Conservation (phyloP, 164 flowering plant genomes). For the Cinnamomum micranthum region DNA sequence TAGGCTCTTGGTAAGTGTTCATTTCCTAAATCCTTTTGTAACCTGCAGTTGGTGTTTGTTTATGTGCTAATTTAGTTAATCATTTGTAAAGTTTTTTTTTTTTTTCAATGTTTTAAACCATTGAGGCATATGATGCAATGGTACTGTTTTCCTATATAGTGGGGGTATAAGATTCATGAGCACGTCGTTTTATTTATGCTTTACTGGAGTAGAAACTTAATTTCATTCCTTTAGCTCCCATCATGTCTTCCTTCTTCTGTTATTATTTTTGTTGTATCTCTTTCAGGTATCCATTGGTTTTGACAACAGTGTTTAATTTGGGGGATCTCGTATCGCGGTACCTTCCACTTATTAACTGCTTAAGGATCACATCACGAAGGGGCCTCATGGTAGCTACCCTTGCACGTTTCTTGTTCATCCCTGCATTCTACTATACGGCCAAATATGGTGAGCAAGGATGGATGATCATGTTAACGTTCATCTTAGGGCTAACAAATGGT, state of each 20-base stretch:
- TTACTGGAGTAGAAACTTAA: background rate
- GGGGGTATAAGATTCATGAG: background rate
- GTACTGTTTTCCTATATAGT: background rate
- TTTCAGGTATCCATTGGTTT: constrained; percentile 69
- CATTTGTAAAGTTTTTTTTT: background rate
- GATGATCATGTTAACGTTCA: constrained; percentile 64
- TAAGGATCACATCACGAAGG: constrained; percentile 48
- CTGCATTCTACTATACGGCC: constrained; percentile 77
- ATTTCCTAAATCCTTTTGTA: background rate
- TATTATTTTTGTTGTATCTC: background rate
- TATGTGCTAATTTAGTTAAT: background rate
- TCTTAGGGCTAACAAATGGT: constrained; percentile 63
- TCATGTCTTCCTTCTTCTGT: too few species aligned
- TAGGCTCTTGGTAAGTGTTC: constrained; percentile 57
- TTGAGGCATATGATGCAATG: background rate
- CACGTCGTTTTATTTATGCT: background rate
- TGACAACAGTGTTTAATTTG: constrained; percentile 64
- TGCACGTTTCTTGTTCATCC: constrained; percentile 56
- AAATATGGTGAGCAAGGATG: constrained; percentile 74
- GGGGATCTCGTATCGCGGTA: constrained; percentile 69
- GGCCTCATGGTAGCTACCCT: constrained; percentile 35
- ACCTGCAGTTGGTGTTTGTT: background rate
- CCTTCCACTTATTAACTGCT: constrained; percentile 42
- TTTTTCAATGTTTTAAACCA: too few species aligned
- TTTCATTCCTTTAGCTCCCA: background rate